Base-by-base conservation (phyloP, 495 filamentous ascomycete genomes). In the Penicillium tannophilum region DNA sequence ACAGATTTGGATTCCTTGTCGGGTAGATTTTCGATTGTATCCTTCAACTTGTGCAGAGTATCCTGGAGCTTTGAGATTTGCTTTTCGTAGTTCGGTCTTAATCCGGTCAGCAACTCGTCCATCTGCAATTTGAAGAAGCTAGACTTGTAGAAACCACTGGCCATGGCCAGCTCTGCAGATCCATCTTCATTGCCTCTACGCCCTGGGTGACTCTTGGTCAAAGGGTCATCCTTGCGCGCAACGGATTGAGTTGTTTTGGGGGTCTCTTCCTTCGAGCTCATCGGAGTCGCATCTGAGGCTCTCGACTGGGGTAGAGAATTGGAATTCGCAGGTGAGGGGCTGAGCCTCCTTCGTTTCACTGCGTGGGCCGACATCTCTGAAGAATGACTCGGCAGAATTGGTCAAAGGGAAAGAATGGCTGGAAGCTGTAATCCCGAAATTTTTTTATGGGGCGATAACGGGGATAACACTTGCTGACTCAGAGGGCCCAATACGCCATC, bases 51-150 rank as follows among this genome's bases (percentile, higher is more conserved):
- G 66, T 86, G 88, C 49, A 98, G 74, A 17, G 83, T 82, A 16
- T 84, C 79, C 46, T 96, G 89, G n/a, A 86, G 79, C 26, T 80
- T 80, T 2, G 70, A 73, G 56, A 92, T 77, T 26, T 83, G 80
- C 51, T 84, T 87, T 19, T 83, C 82, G 69, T 93, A 89, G 59
- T 88, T 83, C 26, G 88, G 80, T 67, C 81, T 81, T 41, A 90
- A 79, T 56, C 89, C 86, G 20, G 79, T 74, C 60, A 97, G 67
- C 44, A 98, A 73, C 64, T 97, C 92, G 56, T 96, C 89, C 23
- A 92, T 83, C 74, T 97, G 90, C 31, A 98, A 76, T 63, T 93
- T 89, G 75, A 98, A 96, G 61, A 91, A 78, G 65, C 83, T 90
- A 36, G 84, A 88, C 61, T 86, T 86, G 73, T 83, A 88, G 41